Evolutionary conservation across 495 filamentous ascomycete species (phyloP).

Genomic region (Hypoxylon fragiforme): DNA sequence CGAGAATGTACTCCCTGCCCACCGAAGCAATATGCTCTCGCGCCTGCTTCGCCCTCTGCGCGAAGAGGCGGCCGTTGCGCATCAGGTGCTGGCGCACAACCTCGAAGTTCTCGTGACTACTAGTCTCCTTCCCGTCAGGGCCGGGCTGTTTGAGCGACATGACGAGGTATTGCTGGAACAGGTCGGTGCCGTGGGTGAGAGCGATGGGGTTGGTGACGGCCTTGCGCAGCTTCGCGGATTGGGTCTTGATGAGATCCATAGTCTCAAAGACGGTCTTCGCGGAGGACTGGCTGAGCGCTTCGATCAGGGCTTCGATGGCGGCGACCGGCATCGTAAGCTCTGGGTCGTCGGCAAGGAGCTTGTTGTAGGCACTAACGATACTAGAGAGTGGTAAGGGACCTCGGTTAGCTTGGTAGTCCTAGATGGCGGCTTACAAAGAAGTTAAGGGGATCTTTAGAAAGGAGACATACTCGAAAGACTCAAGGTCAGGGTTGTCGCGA

Average conservation of each 20-base stretch:
- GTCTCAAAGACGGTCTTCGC: conserved; percentile 91
- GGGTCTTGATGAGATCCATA: conserved; percentile 75
- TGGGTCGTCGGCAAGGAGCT: conserved; percentile 63
- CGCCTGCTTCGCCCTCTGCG: conserved; percentile 80
- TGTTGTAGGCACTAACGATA: conserved; percentile 58
- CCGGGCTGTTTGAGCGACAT: conserved; percentile 53
- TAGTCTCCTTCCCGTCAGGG: conserved; percentile 57
- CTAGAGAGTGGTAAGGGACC: conserved; percentile 33
- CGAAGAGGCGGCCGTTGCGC: conserved; percentile 81
- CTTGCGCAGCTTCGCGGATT: conserved; percentile 71
- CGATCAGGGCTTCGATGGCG: conserved; percentile 89
- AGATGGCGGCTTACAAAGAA: neutral
- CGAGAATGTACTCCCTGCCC: conserved; percentile 74
- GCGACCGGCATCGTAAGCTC: conserved; percentile 94
- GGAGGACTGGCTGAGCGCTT: conserved; percentile 73
- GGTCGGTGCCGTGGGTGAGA: conserved; percentile 88
- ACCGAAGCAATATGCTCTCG: conserved; percentile 78
- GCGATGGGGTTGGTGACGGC: conserved; percentile 85
- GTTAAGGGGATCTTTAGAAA: neutral
- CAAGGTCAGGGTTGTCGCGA: conserved; percentile 35
- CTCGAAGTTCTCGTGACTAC: conserved; percentile 69
- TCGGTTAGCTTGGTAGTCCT: conserved; percentile 3
- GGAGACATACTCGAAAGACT: conserved; percentile 37
- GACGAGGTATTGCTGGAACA: conserved; percentile 93
- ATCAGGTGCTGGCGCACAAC: conserved; percentile 80